A percentile compares a stretch with the other conserved stretches of the same genome.
phyloP scores from a whole-genome alignment of 208 protist genomes.

The Crithidia acanthocephali region DNA sequence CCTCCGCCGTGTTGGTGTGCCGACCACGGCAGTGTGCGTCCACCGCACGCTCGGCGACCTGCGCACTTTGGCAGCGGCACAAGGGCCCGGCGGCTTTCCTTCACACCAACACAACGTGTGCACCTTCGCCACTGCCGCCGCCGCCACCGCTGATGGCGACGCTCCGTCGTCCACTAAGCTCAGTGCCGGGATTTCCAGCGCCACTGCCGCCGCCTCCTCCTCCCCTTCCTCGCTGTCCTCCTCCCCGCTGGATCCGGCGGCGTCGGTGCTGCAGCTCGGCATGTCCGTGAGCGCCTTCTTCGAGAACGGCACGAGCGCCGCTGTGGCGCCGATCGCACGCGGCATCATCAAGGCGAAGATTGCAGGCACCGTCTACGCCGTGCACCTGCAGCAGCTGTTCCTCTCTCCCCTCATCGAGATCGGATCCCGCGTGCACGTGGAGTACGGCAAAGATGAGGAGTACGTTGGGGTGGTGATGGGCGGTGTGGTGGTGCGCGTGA shows the following conservation, averaged over 20 bases:
- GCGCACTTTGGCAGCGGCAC: neutral
- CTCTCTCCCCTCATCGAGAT: conserved; percentile 80
- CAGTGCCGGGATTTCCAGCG: neutral
- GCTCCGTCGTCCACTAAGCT: neutral
- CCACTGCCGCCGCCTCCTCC: neutral
- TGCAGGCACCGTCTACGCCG: conserved; percentile 72
- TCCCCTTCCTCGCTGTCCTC: neutral
- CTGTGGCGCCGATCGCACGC: conserved; percentile 47
- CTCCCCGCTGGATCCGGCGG: neutral
- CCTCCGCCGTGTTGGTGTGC: conserved; percentile 2
- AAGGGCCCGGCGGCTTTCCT: neutral
- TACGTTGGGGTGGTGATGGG: conserved; percentile 46
- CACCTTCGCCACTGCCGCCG: conserved; percentile 2
- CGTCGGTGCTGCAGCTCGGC: conserved; percentile 23
- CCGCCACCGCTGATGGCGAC: neutral
- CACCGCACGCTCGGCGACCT: neutral
- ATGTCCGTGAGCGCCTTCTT: conserved; percentile 62
- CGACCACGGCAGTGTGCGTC: neutral
- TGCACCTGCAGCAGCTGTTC: conserved; percentile 58
- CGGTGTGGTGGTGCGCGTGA: conserved; percentile 77
- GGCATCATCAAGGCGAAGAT: conserved; percentile 68
- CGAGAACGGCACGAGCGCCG: conserved; percentile 48
- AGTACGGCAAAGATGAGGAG: conserved; percentile 47
- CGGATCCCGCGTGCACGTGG: conserved; percentile 76
- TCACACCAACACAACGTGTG: neutral